Conservation (phyloP, 805 yeast species). For the Sugiyamaella chiloensis region DNA sequence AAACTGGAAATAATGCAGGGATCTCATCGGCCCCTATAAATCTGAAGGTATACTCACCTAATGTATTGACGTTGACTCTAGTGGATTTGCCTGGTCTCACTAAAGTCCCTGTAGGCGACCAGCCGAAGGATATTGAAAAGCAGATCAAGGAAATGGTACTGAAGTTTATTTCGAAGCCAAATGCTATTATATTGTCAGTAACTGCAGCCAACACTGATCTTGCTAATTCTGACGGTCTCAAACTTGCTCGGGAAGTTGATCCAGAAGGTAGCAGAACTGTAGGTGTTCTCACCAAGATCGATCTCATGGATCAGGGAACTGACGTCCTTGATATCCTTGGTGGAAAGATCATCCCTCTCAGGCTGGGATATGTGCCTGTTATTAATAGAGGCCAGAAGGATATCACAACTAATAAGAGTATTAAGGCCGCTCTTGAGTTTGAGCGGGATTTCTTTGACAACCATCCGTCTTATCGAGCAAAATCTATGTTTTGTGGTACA, state of each 20-base stretch:
- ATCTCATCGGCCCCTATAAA: slow-evolving; percentile 92
- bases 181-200: slow-evolving; percentile 91
- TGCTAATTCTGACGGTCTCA: slow-evolving; percentile 95
- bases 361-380: slow-evolving; percentile 96
- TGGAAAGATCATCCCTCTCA: slow-evolving; percentile 90
- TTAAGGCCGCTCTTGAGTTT: slow-evolving; percentile 79
- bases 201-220: slow-evolving; percentile 96
- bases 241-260: slow-evolving; percentile 95
- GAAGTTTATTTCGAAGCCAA: slow-evolving; percentile 92
- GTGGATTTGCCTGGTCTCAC: slow-evolving; percentile 98
- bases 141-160: slow-evolving; percentile 90
- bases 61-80: slow-evolving; percentile 87
- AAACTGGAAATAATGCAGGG: slow-evolving; percentile 70
- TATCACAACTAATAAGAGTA: slow-evolving; percentile 82
- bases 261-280: slow-evolving; percentile 94
- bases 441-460: slow-evolving; percentile 79
- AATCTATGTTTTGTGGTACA: slow-evolving; percentile 95
- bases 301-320: slow-evolving; percentile 97
- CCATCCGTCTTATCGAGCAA: slow-evolving; percentile 85
- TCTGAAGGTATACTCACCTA: slow-evolving; percentile 89
- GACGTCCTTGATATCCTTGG: slow-evolving; percentile 94
- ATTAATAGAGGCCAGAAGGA: slow-evolving; percentile 97
- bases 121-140: slow-evolving; percentile 93
- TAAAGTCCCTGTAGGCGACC: slow-evolving; percentile 98
- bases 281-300: slow-evolving; percentile 95